Base-by-base conservation (phyloP, 192 early-diverging fungal species). In the Podila horticola region DNA sequence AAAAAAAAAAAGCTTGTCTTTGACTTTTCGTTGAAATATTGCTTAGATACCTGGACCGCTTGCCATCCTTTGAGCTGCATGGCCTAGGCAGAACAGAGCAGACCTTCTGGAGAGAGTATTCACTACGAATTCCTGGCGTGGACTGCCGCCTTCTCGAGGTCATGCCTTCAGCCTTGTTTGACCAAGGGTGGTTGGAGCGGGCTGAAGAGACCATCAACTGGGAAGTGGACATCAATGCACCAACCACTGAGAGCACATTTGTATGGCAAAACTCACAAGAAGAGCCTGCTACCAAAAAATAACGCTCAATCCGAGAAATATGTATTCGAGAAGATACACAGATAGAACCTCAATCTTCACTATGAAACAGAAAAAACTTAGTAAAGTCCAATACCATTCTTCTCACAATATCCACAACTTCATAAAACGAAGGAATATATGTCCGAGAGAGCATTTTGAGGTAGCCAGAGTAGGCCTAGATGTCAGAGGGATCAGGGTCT, bases 101-200 rank as follows among this genome's bases (percentile, higher is more conserved):
- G 31, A 86, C 72, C 9, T 86, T 77, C 55, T 86, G 85, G 85
- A 66, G 85, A 61, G 72, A 76, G 49, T 86, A 86, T 36, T 82
- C 73, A 28, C 58, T 86, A 19, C 34, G 41, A 24, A 84, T 84
- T n/a, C 24, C 67, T n/a, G 82, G 77, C 0, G 83, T 86, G 26
- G 72, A 82, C 45, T 86, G 85, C 64, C 62, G 74, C 11, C 60
- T 86, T 29, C 55, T 82, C 26, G 85, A 86, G 62, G 67, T 69
- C 45, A 71, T 86, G 50, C 82, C 82, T 0, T 65, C 61, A 6
- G 55, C 69, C 10, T 33, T 86, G 34, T 84, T 82, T 45, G 71
- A 75, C 6, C 59, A 79, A 10, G 61, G 57, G 6, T 84, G 76
- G 82, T 26, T 86, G 20, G 57, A 76, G n/a, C 22, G 63, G 12